Evolutionary conservation across 306 rosid genomes (phyloP), one percentile per base, ranked within the genome.

Genomic region (Acmispon strigosus): DNA sequence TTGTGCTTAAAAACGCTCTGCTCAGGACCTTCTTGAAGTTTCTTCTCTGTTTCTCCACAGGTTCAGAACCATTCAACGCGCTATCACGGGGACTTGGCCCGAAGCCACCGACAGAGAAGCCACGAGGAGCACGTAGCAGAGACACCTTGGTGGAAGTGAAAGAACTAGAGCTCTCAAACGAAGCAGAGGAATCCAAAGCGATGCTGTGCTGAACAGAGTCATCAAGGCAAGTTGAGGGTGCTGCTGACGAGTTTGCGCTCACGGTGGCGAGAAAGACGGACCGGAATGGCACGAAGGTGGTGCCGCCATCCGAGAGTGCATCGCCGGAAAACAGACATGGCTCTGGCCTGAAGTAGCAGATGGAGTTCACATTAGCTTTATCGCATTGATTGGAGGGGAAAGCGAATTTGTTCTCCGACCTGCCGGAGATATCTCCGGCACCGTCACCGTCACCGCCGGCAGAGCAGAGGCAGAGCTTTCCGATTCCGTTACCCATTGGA

Each of bases 221-320:
- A 27, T 27, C 32, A 27, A 27, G 32, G 32, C 32, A 27, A 27
- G 84, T 81, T 17, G 96, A 93, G 29, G 87, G 80, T 0, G 90
- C 84, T 2, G 92, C 71, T 37, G 82, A 88, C 9, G 72, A 62
- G 86, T 93, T 93, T 67, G 98, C 96, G 53, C 96, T 88, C 19
- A 90, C 90, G 4, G 90, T 84, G 20, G 98, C 96, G 0, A 96
- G 88, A 44, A 89, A 85, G 17, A 93, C 87, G 0, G 89, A 80
- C 43, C 89, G 78, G 77, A 85, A 88, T 27, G 32, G 2, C 32
- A 27, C 32, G 32, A 27, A 2, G 22, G 89, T 79, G 48, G 73
- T 32, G 17, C 62, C 12, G 66, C 24, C 39, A 0, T 61, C 75
- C 2, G 24, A 22, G 24, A 22, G 24, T 22, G 1, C 76, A 80